Evolutionary conservation across 257 asterid species (phyloP).

Genomic region (Lithospermum erythrorhizon): DNA sequence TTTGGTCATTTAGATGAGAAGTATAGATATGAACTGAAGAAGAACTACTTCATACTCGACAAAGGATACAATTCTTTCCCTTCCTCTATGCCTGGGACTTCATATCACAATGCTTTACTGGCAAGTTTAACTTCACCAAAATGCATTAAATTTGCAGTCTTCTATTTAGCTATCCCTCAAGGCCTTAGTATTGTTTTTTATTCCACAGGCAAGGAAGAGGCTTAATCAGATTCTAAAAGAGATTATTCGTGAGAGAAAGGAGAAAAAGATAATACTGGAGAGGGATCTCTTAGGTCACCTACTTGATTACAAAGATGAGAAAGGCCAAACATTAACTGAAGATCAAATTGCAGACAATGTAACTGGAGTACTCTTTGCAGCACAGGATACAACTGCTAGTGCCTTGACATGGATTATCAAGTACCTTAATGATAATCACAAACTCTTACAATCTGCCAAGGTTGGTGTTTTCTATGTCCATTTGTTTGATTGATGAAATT

Average conservation of each 20-base stretch:
- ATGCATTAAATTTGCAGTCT: not conserved
- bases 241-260: conserved; percentile 47
- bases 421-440: conserved; percentile 50
- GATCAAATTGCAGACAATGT: conserved; percentile 71
- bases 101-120: conserved; percentile 59
- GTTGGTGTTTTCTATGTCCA: conserved; percentile 18
- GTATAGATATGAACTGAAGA: conserved; percentile 41
- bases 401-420: conserved; percentile 82
- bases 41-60: conserved; percentile 55
- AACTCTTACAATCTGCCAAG: conserved; percentile 52
- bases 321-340: conserved; percentile 31
- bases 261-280: conserved; percentile 24
- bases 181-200: not conserved
- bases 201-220: conserved; percentile 48
- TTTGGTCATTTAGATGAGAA: conserved; percentile 55
- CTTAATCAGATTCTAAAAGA: conserved; percentile 42
- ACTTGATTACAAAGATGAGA: conserved; percentile 38
- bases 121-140: conserved; percentile 18
- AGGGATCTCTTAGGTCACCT: conserved; percentile 43
- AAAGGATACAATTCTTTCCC: conserved; percentile 89
- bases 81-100: conserved; percentile 62
- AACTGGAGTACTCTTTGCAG: conserved; percentile 87
- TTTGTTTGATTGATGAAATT: not conserved
- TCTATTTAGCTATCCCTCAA: not conserved
- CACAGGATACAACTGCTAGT: conserved; percentile 90